Evolutionary conservation across 2,329 filamentous ascomycete genomes (phyloP).

Genomic region (Sarocladiaceae sp.): DNA sequence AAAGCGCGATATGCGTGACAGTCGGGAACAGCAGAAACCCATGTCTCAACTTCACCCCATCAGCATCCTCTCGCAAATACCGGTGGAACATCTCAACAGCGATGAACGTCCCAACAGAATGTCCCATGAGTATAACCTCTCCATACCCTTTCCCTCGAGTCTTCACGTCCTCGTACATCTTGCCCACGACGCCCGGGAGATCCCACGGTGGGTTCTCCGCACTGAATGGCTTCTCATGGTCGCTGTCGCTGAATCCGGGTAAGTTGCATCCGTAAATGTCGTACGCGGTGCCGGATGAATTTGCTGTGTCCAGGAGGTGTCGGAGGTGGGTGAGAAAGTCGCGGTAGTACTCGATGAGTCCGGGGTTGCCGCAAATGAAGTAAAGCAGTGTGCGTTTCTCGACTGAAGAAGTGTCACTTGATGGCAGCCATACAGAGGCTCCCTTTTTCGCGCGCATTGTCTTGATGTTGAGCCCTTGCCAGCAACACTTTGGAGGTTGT

Average conservation of each 20-base stretch:
- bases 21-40: slow-evolving; percentile 71
- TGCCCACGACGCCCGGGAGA: slow-evolving; percentile 50
- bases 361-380: slow-evolving; percentile 74
- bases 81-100: slow-evolving; percentile 62
- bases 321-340: slow-evolving; percentile 60
- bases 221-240: slow-evolving; percentile 32
- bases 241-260: slow-evolving; percentile 50
- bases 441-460: neutral
- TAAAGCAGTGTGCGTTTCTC: slow-evolving; percentile 51
- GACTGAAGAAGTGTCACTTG: neutral
- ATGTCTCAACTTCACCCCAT: slow-evolving; percentile 23
- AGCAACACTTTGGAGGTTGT: no score
- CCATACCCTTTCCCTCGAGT: slow-evolving; percentile 37
- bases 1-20: slow-evolving; percentile 64
- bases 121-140: slow-evolving; percentile 63
- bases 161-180: slow-evolving; percentile 34
- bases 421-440: neutral
- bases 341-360: slow-evolving; percentile 68
- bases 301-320: slow-evolving; percentile 41
- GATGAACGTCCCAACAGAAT: slow-evolving; percentile 72
- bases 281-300: slow-evolving; percentile 32
- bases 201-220: slow-evolving; percentile 40
- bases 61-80: slow-evolving; percentile 34
- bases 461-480: neutral
- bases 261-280: slow-evolving; percentile 57